Evolutionary conservation across 2,329 filamentous ascomycete species (phyloP), one percentile per base, ranked within the genome.

Genomic region (Scytalidium lignicola): DNA sequence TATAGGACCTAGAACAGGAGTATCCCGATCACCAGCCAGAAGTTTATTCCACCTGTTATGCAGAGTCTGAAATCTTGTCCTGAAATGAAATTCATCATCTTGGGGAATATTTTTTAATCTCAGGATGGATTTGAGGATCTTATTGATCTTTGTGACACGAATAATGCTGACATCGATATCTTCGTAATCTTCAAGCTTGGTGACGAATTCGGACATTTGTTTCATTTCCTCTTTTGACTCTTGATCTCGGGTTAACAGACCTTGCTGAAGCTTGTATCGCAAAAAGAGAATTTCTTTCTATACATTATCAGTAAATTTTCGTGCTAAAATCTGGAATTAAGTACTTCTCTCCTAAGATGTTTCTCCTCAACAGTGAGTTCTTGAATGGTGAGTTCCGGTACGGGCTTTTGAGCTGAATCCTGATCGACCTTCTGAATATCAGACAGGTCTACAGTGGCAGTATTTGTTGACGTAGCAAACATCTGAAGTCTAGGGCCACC

Each of bases 81-180:
- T 95, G 80, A 99, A 96, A 48, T 87, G 74, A 68, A 86, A 95
- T 57, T 95, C 88, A 29, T 91, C 88, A 56, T 99, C 93, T 53
- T 85, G 85, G 5, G 91, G 91, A 58, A 99, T 95, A 3, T 78
- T 78, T 23, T 41, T 39, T 8, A 99, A 76, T 74, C 96, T 96
- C 61, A 96, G 74, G 57, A 99, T 93, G 3, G 86, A 90, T 73
- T 95, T 96, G 50, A 99, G 78, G 10, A 99, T 92, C 74, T 99
- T 99, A 81, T 97, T 92, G 70, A 99, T 96, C 78, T 97, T 99
- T 53, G 93, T 99, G 13, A 74, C 76, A 55, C 88, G 83, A 62
- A 97, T 96, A 60, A 96, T 93, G 57, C 83, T 83, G 23, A 88
- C 89, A 65, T 97, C 92, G 3, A 97, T 79, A 56, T 95, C 88